phyloP scores from a whole-genome alignment of 2,329 filamentous ascomycete species.

The Penicillium janthinellum region DNA sequence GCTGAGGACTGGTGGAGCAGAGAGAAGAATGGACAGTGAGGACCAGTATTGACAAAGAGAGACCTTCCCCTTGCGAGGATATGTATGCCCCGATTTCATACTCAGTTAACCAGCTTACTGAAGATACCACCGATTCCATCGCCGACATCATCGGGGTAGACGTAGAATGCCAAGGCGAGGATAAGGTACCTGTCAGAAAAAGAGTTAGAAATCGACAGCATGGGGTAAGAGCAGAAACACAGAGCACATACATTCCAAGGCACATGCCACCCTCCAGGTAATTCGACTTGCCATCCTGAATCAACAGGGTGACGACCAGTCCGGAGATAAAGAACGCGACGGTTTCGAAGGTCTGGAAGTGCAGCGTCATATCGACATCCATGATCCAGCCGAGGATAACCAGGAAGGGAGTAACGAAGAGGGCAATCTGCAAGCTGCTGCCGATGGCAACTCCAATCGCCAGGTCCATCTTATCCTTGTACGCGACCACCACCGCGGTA shows the following conservation, averaged over 20 bases:
- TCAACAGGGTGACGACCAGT: constrained; percentile 70
- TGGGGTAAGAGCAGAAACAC: constrained; percentile 6
- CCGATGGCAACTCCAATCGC: constrained; percentile 81
- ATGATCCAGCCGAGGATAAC: constrained; percentile 81
- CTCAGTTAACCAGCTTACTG: constrained; percentile 18
- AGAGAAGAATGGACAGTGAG: not conserved
- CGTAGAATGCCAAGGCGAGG: constrained; percentile 52
- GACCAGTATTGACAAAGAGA: not conserved
- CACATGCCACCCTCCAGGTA: constrained; percentile 81
- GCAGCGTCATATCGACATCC: constrained; percentile 71
- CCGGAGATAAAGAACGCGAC: constrained; percentile 76
- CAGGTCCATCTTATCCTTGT: constrained; percentile 68
- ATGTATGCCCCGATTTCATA: not conserved
- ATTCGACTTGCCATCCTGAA: constrained; percentile 81
- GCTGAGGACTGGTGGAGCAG: not conserved
- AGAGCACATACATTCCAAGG: constrained; percentile 52
- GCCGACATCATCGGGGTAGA: constrained; percentile 48
- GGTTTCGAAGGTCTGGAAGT: constrained; percentile 80
- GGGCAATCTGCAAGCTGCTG: constrained; percentile 78
- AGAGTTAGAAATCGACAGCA: not conserved
- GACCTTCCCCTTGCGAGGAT: not conserved
- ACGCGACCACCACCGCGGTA: constrained; percentile 75
- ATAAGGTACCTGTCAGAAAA: constrained; percentile 40
- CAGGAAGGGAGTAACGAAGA: constrained; percentile 77
- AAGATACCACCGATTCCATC: constrained; percentile 23